A percentile compares a stretch with the other conserved stretches of the same genome.
These are phyloP conservation scores for Betula pendula DNA, from an alignment of 306 rosid genomes.

Conservation along the genomic window DNA sequence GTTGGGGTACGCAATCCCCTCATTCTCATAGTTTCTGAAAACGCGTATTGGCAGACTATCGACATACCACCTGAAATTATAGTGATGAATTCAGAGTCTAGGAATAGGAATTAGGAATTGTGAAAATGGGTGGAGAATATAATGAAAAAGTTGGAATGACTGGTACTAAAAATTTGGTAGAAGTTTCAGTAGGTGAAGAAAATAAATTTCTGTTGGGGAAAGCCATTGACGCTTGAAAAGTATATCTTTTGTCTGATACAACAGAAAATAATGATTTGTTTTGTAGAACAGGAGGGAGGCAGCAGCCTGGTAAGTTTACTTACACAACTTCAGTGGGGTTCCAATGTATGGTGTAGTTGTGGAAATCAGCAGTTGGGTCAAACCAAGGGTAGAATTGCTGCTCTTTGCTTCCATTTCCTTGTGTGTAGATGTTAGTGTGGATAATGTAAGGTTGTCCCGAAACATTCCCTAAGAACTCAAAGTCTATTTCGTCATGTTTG, in stretches of 20 bases:
- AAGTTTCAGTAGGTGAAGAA: neutral
- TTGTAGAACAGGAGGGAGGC: conserved; percentile 8
- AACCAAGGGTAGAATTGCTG: conserved; percentile 88
- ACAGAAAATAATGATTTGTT: conserved; percentile 5
- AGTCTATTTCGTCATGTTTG: conserved; percentile 85
- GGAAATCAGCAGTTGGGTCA: conserved; percentile 76
- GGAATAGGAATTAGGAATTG: neutral
- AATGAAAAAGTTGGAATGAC: neutral
- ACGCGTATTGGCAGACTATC: conserved; percentile 75
- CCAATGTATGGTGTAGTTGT: conserved; percentile 95
- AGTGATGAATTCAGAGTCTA: conserved; percentile 1
- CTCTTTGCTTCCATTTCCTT: conserved; percentile 79
- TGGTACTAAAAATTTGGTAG: neutral
- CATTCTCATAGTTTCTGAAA: conserved; percentile 60
- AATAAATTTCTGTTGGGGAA: neutral
- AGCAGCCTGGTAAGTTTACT: conserved; percentile 25
- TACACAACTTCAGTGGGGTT: conserved; percentile 74
- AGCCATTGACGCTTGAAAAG: neutral
- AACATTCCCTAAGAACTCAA: conserved; percentile 80
- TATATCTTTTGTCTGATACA: neutral
- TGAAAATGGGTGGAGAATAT: too few species aligned
- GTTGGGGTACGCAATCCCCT: conserved; percentile 66
- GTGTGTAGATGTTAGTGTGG: conserved; percentile 68
- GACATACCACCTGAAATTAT: conserved; percentile 66
- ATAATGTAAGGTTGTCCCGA: conserved; percentile 80